A percentile compares a stretch with the other conserved stretches of the same genome.
Evolutionary conservation across 345 rosid genomes (phyloP).

Genomic region (Noccaea bulbosa): DNA sequence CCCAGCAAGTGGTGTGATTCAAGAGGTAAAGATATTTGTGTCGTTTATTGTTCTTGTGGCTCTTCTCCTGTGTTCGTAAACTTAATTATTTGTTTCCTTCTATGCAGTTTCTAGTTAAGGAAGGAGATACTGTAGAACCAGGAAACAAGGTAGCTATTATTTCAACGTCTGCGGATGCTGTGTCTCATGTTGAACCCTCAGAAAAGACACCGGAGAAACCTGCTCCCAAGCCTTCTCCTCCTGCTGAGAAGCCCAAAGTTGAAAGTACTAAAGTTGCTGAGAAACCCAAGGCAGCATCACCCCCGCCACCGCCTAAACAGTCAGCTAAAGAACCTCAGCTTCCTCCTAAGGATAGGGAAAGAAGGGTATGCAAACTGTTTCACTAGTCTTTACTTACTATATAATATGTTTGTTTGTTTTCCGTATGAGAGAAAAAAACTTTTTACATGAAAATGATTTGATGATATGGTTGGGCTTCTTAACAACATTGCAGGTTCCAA

Average conservation of each 20-base stretch:
- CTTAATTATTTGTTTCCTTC: neutral
- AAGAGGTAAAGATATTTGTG: slow-evolving; percentile 55
- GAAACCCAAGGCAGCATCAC: slow-evolving; percentile 58
- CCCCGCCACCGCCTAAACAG: slow-evolving; percentile 66
- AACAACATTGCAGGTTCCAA: slow-evolving; percentile 72
- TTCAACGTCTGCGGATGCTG: slow-evolving; percentile 83
- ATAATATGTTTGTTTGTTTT: slow-evolving; percentile 16
- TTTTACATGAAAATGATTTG: slow-evolving; percentile 14
- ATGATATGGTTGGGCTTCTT: slow-evolving; percentile 28
- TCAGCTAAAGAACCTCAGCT: slow-evolving; percentile 91
- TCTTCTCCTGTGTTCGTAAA: slow-evolving; percentile 1
- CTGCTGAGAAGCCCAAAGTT: slow-evolving; percentile 57
- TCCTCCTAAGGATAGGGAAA: slow-evolving; percentile 98
- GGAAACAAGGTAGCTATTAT: slow-evolving; percentile 86
- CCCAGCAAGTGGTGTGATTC: slow-evolving; percentile 81
- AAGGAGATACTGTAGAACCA: slow-evolving; percentile 97
- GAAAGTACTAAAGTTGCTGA: slow-evolving; percentile 53
- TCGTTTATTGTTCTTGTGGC: slow-evolving; percentile 11
- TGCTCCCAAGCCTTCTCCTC: slow-evolving; percentile 60
- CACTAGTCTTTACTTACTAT: slow-evolving; percentile 5
- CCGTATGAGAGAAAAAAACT: slow-evolving; percentile 9
- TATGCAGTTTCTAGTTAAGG: slow-evolving; percentile 78
- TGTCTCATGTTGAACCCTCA: slow-evolving; percentile 77
- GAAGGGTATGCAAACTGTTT: slow-evolving; percentile 65
- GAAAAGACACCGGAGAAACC: slow-evolving; percentile 58